Evolutionary conservation across 495 filamentous ascomycete genomes (phyloP).

Genomic region (Sabuloglossum arenarium): DNA sequence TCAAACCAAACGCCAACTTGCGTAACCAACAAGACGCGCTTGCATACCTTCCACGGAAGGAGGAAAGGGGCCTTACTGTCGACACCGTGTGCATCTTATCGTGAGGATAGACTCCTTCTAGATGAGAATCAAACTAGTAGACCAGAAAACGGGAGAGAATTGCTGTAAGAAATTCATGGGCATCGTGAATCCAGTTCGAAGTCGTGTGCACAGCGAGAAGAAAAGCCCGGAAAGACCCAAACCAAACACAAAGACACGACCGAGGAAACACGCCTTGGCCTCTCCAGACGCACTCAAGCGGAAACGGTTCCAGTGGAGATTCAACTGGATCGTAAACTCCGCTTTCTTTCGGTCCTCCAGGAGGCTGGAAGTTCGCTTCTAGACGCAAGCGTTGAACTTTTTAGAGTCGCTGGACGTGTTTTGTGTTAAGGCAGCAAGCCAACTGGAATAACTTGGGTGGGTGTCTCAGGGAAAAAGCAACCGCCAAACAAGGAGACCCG

Average conservation of each 20-base stretch:
- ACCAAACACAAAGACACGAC: not conserved
- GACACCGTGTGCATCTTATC: constrained; percentile 1
- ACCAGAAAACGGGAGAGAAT: not conserved
- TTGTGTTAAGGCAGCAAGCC: not conserved
- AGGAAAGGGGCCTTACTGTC: not conserved
- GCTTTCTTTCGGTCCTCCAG: not conserved
- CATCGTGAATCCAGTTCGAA: not conserved
- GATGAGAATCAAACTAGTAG: not conserved
- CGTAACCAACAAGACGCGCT: not conserved
- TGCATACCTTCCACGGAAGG: not conserved
- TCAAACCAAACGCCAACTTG: not conserved
- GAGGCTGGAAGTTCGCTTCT: constrained; percentile 1
- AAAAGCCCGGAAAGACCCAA: not conserved
- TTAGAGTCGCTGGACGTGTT: not conserved
- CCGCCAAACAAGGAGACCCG: not conserved
- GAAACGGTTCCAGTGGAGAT: not conserved
- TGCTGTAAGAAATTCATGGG: not conserved
- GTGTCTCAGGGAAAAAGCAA: not conserved
- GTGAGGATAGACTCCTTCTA: not conserved
- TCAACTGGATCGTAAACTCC: not conserved
- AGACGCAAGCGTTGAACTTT: not conserved
- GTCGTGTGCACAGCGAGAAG: not conserved
- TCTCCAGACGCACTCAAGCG: not conserved
- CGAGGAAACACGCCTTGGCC: not conserved
- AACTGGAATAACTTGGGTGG: not conserved